A percentile compares a stretch with the other conserved stretches of the same genome.
Evolutionary conservation across 179 eudicot species (phyloP).

Genomic region (Actinidia polygama): DNA sequence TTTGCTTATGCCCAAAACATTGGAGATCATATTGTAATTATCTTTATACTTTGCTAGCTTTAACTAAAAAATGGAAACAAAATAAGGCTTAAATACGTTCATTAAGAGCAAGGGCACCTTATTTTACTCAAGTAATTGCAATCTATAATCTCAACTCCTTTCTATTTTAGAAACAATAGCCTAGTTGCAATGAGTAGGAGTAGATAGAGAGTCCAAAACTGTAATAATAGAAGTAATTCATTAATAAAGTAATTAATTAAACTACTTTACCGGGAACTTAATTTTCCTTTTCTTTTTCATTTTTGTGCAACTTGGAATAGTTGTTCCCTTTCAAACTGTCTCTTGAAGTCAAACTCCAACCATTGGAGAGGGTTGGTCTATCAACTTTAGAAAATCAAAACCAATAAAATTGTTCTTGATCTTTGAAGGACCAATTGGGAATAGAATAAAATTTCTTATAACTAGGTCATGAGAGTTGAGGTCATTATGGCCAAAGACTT

Average conservation of each 20-base stretch:
- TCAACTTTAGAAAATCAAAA: not conserved
- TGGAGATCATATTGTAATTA: not conserved
- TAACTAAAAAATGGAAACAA: not conserved
- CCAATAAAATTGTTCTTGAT: constrained; percentile 2
- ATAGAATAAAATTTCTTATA: not conserved
- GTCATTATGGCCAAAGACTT: not conserved
- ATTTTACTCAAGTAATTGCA: not conserved
- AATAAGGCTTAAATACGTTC: not conserved
- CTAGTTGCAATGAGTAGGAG: not conserved
- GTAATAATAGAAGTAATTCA: too few species aligned
- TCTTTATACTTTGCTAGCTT: not conserved
- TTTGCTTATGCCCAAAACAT: too few species aligned
- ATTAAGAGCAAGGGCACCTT: not conserved
- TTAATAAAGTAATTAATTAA: too few species aligned
- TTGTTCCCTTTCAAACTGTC: too few species aligned
- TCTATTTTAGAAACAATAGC: not conserved
- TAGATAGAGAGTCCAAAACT: not conserved
- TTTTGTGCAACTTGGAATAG: too few species aligned
- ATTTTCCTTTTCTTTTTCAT: not conserved
- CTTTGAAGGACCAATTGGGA: not conserved
- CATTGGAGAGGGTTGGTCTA: not conserved
- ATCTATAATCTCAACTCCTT: not conserved
- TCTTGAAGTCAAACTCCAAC: not conserved
- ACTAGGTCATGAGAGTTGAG: not conserved
- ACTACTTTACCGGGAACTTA: not conserved